phyloP scores from a whole-genome alignment of 192 early-diverging fungal genomes.

The Entophlyctis luteolus region DNA sequence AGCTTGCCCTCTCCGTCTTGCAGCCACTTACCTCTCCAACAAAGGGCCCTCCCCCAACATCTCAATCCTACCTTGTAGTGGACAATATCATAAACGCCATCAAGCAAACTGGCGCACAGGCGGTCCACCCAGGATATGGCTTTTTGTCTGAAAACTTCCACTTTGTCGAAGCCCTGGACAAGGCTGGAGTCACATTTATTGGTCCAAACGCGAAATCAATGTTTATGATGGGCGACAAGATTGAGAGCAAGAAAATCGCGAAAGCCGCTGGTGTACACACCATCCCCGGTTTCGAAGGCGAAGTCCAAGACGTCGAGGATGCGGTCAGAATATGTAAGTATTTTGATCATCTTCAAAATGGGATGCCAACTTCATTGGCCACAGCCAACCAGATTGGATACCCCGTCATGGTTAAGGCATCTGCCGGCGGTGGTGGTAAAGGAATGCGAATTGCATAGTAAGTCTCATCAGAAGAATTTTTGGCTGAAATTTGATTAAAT shows the following conservation, averaged over 20 bases:
- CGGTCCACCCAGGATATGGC: conserved; percentile 90
- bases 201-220: conserved; percentile 92
- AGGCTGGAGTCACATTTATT: conserved; percentile 78
- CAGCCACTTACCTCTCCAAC: neutral
- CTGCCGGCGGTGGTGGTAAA: conserved; percentile 96
- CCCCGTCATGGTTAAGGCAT: conserved; percentile 99
- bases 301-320: conserved; percentile 67
- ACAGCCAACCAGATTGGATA: conserved; percentile 87
- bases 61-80: conserved; percentile 78
- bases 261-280: conserved; percentile 80
- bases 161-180: conserved; percentile 77
- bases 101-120: conserved; percentile 74
- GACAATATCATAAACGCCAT: conserved; percentile 74
- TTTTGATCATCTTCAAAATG: conserved; percentile 74
- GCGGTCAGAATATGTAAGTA: conserved; percentile 64
- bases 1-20: too few relatives aligned
- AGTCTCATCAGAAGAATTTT: conserved; percentile 45
- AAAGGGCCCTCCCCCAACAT: conserved; percentile 71
- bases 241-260: conserved; percentile 93
- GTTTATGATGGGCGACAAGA: conserved; percentile 97
- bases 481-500: conserved; percentile 58
- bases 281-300: conserved; percentile 87
- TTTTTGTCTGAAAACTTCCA: conserved; percentile 87
- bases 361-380: conserved; percentile 54
- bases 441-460: conserved; percentile 90